Base-by-base conservation (phyloP, 805 yeast genomes). In the Candida tallmaniae region DNA sequence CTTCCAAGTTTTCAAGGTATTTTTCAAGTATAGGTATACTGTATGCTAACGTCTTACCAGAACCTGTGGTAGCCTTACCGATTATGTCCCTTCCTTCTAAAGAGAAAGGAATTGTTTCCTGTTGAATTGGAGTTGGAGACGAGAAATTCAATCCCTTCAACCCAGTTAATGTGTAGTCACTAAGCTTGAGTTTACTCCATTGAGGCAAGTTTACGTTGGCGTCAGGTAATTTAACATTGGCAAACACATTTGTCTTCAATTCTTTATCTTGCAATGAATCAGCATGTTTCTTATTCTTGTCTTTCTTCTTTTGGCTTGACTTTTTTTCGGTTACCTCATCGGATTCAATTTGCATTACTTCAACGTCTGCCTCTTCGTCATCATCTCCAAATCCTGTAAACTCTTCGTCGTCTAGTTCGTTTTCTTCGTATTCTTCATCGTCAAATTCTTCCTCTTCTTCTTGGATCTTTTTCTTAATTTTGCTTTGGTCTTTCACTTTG, bases 1-100 rank as follows among this genome's bases (percentile, higher is more conserved):
- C 32, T 4, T 39, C 41, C 21, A 48, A 32, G 7, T 57, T 55
- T 11, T 46, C 37, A 13, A 78, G 47, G 39, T 75, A 73, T 39
- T 70, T 74, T 51, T 90, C 96, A 40, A 93, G 57, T 19, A 94
- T 80, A 7, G 98, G 97, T 18, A 93, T 76, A 29, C 96, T 96
- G 56, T 86, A 93, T 0, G 98, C 99, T 38, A 89, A 65, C 0
- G 98, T 93, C 55, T 93, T 93, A 70, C 98, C 98, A 1, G 96
- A 85, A 56, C 98, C 98, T 1, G 98, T 93, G 8, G 93, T 82
- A 11, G 98, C 98, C 53, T 90, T 93, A 36, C 98, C 98, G 45
- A 93, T 79, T 4, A 93, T 75, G 59, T 93, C 97, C 23, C 68
- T 70, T 5, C 89, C 94, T 19, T 68, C 65, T 10, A 86, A 39